Evolutionary conservation across 139 green algal species (phyloP).

Genomic region (Limnomonas spitsbergensis): DNA sequence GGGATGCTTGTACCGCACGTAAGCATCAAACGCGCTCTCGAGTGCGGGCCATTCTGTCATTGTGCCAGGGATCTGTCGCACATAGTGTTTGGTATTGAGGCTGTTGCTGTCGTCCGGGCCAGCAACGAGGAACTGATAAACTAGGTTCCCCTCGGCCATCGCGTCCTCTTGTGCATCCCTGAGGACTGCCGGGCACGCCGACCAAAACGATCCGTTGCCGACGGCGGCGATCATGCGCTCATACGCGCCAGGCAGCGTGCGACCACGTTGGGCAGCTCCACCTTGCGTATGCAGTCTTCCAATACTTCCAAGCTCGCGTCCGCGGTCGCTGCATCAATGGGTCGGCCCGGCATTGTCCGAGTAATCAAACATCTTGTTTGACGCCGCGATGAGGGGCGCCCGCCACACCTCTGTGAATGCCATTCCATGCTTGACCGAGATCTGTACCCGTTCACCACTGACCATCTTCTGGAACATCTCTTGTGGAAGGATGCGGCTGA

Average conservation of each 20-base stretch:
- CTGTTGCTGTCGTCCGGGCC: not conserved
- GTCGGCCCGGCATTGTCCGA: not conserved
- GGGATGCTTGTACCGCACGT: not conserved
- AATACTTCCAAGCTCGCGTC: not conserved
- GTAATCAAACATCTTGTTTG: conserved; percentile 20
- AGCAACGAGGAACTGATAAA: not conserved
- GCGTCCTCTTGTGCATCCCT: not conserved
- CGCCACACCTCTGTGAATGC: not conserved
- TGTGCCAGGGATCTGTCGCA: not conserved
- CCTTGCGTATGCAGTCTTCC: not conserved
- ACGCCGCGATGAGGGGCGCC: conserved; percentile 4
- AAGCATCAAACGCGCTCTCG: not conserved
- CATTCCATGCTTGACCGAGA: not conserved
- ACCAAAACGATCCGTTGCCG: not conserved
- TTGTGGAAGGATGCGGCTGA: not conserved
- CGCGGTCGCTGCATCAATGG: not conserved
- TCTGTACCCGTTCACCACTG: not conserved
- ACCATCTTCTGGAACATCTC: conserved; percentile 8
- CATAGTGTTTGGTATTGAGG: not conserved
- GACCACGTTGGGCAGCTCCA: conserved; percentile 18
- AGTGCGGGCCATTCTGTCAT: not conserved
- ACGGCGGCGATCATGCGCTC: not conserved
- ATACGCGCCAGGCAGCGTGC: not conserved
- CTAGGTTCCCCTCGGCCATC: not conserved
- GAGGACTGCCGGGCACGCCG: not conserved